Conservation (phyloP, 257 asterid genomes). For the Lycium ferocissimum region DNA sequence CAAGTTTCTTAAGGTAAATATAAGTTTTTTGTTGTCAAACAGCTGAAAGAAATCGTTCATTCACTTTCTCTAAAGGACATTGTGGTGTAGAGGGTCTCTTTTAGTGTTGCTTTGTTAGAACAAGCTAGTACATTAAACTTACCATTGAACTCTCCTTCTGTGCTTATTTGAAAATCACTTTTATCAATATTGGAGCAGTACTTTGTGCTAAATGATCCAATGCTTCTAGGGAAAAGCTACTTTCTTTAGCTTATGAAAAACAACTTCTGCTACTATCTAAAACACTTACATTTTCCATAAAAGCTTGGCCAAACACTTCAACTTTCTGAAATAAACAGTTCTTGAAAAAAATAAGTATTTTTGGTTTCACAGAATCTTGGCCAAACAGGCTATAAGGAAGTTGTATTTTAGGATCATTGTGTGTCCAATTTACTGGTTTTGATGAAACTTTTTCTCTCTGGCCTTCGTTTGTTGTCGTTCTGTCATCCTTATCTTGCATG, state of each 20-base stretch:
- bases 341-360: no score
- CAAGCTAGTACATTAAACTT: background rate
- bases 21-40: background rate
- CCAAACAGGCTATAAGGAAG: background rate
- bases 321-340: no score
- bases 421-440: background rate
- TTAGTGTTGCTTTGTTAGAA: background rate
- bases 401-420: background rate
- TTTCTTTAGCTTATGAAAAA: no score
- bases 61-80: background rate
- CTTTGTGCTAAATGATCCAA: no score
- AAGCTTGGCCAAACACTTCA: no score
- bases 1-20: conserved; percentile 8
- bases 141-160: no score
- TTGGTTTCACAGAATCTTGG: no score
- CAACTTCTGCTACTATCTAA: no score
- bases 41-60: background rate
- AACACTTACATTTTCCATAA: no score
- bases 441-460: background rate
- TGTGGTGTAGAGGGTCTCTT: conserved; percentile 9
- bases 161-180: no score
- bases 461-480: background rate
- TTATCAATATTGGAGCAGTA: no score
- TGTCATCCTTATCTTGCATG: background rate
- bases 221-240: no score